Evolutionary conservation across 2,329 filamentous ascomycete genomes (phyloP).

Genomic region (Pyricularia grisea): DNA sequence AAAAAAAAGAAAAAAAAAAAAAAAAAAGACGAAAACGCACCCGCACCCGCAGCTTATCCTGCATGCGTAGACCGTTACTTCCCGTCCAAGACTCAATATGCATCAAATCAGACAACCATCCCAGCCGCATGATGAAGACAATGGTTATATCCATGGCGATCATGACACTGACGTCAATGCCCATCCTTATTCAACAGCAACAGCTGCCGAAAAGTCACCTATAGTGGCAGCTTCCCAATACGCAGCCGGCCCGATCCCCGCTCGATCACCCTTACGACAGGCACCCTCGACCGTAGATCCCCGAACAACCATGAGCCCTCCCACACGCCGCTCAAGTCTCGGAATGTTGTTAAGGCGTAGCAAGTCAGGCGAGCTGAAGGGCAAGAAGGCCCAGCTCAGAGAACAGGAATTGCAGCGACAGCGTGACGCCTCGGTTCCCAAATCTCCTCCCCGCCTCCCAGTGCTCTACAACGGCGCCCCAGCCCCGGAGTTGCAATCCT

Average conservation of each 20-base stretch:
- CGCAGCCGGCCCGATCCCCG: background rate
- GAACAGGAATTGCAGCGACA: slow-evolving; percentile 42
- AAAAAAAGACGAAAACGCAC: background rate
- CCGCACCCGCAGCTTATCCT: background rate
- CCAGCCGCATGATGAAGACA: background rate
- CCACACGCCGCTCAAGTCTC: slow-evolving; percentile 34
- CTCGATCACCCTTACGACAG: background rate
- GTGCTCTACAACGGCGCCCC: slow-evolving; percentile 39
- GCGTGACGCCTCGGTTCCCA: slow-evolving; percentile 35
- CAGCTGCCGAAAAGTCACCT: background rate
- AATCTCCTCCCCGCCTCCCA: slow-evolving; percentile 40
- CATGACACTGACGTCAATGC: background rate
- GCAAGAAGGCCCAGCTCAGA: slow-evolving; percentile 50
- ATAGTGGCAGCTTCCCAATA: background rate
- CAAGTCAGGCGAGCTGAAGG: slow-evolving; percentile 57
- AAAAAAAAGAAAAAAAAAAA: background rate
- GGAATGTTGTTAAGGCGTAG: slow-evolving; percentile 56
- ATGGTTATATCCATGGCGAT: background rate
- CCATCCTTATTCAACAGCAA: background rate
- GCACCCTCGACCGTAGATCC: background rate
- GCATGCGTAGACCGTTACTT: background rate
- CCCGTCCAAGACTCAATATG: background rate
- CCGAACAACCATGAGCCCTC: slow-evolving; percentile 21
- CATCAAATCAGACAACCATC: background rate
- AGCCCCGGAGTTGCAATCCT: slow-evolving; percentile 31